Percentiles rank a stretch among this genome's conserved stretches.
phyloP scores from a whole-genome alignment of 192 early-diverging fungal genomes.

The Coemansia umbellata region DNA sequence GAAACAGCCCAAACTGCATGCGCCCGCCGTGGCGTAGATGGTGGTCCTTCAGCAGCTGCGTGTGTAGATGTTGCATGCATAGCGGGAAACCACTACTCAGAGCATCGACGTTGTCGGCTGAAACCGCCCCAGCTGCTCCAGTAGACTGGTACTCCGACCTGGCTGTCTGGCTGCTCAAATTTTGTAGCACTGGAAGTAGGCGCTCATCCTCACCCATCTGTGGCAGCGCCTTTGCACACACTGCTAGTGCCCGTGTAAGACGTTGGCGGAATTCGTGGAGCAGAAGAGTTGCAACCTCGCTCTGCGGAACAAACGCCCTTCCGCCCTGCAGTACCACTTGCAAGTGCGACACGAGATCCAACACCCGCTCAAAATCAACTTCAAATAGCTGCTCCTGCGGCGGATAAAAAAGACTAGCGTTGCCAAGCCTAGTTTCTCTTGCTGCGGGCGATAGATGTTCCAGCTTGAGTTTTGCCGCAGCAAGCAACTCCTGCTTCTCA shows the following conservation, averaged over 20 bases:
- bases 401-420: slow-evolving; percentile 23
- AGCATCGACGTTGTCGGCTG: slow-evolving; percentile 63
- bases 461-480: slow-evolving; percentile 20
- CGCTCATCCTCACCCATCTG: slow-evolving; percentile 91
- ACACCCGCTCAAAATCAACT: slow-evolving; percentile 69
- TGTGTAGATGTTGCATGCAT: slow-evolving; percentile 87
- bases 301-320: slow-evolving; percentile 68
- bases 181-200: slow-evolving; percentile 80
- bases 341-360: slow-evolving; percentile 57
- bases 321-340: slow-evolving; percentile 62
- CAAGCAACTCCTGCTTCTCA: slow-evolving; percentile 39
- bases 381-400: slow-evolving; percentile 45
- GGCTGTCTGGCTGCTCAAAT: slow-evolving; percentile 77
- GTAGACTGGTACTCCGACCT: slow-evolving; percentile 63
- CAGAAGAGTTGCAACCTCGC: slow-evolving; percentile 68
- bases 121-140: slow-evolving; percentile 54
- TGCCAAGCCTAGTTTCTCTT: slow-evolving; percentile 13
- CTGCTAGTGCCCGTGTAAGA: slow-evolving; percentile 52
- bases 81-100: slow-evolving; percentile 76
- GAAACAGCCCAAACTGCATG: slow-evolving; percentile 89
- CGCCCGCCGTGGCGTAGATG: slow-evolving; percentile 87
- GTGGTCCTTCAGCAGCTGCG: slow-evolving; percentile 61
- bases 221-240: slow-evolving; percentile 73
- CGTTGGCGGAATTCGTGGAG: slow-evolving; percentile 69
- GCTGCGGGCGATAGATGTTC: slow-evolving; percentile 11